A percentile compares a stretch with the other conserved stretches of the same genome.
These are phyloP conservation scores for Coccomyxa sp. DNA, from an alignment of 139 green algal species.

Conservation along the genomic window DNA sequence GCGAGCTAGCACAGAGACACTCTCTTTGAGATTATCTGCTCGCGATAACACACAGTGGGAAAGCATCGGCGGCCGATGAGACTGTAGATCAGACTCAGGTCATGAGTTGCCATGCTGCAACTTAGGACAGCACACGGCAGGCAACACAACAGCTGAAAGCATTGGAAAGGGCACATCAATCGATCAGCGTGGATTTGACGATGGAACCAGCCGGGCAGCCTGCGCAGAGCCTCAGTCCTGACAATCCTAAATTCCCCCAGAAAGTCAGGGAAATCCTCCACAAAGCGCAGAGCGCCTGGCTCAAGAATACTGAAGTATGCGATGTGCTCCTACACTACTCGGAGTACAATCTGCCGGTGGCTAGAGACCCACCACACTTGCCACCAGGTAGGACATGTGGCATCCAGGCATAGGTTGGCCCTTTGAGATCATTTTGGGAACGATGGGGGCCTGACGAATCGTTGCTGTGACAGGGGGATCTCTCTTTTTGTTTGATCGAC, in stretches of 20 bases:
- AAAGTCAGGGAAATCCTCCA: constrained; percentile 3
- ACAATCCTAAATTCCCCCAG: neutral
- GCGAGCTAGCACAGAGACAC: no score
- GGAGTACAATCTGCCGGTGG: constrained; percentile 13
- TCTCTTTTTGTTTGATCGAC: constrained; percentile 65
- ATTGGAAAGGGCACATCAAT: no score
- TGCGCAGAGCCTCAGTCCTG: neutral
- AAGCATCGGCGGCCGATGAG: no score
- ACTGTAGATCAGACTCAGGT: no score
- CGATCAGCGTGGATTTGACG: neutral
- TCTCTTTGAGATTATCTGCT: no score
- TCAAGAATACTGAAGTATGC: constrained; percentile 43
- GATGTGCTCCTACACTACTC: constrained; percentile 32
- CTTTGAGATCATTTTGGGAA: neutral
- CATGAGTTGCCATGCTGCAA: no score
- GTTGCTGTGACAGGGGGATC: constrained; percentile 52
- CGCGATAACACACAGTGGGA: no score
- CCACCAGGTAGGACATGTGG: constrained; percentile 44
- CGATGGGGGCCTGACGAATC: neutral
- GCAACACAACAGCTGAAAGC: no score
- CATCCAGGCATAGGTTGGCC: neutral
- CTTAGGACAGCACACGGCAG: no score
- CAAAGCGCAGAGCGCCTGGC: constrained; percentile 20
- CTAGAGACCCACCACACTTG: constrained; percentile 17
- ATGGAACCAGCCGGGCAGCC: neutral